Percentiles rank a stretch among this genome's conserved stretches.
Conservation (phyloP, 176 grass and related monocot genomes). For the Bromus sterilis region DNA sequence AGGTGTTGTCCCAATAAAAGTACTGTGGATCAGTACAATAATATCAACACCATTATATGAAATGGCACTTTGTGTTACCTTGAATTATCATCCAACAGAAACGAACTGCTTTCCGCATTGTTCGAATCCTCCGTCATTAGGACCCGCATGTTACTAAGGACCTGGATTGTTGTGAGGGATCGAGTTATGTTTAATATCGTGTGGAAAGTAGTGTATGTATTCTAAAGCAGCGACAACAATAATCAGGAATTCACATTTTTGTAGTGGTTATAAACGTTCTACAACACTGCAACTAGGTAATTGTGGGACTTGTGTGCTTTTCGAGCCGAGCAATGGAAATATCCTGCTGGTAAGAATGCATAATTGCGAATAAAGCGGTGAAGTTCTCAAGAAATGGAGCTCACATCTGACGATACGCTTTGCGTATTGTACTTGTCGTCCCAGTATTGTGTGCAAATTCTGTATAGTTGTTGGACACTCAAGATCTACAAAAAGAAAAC, state of each 20-base stretch:
- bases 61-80: constrained; percentile 30
- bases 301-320: background rate
- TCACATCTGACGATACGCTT: constrained; percentile 89
- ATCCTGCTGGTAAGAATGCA: background rate
- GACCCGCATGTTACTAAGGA: constrained; percentile 84
- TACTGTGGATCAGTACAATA: background rate
- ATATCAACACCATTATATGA: background rate
- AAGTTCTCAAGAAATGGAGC: constrained; percentile 15
- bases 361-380: background rate
- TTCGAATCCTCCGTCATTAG: constrained; percentile 94
- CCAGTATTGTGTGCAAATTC: constrained; percentile 97
- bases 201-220: background rate
- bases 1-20: background rate
- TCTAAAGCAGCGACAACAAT: background rate
- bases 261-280: background rate
- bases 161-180: constrained; percentile 35
- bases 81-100: constrained; percentile 91
- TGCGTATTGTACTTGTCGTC: constrained; percentile 98
- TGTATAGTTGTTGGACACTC: constrained; percentile 88
- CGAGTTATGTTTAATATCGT: background rate
- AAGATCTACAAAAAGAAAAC: constrained; percentile 48
- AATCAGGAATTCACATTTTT: background rate
- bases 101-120: constrained; percentile 67
- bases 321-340: background rate
- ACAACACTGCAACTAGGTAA: background rate